Base-by-base conservation (phyloP, 371 early-diverging fungal genomes). In the Actinomortierella ambigua region DNA sequence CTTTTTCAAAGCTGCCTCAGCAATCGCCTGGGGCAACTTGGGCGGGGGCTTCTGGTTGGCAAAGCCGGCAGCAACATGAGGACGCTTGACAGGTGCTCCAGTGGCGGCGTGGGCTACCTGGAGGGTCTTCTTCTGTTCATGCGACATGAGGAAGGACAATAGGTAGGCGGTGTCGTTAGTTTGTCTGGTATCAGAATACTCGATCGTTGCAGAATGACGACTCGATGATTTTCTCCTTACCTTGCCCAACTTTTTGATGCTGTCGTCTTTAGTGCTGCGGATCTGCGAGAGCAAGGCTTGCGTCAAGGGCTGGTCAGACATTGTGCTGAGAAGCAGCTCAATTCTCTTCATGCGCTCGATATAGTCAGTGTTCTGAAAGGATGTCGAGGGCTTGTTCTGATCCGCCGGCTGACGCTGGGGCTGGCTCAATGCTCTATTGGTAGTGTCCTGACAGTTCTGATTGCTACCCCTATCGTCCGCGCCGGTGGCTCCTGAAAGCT, bases 21-120 rank as follows among this genome's bases (percentile, higher is more conserved):
- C 68, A 17, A 73, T 57, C 0, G 75, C 75, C 47, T 73, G 75
- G 3, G 75, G 75, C 39, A 73, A 44, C 17, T 73, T 73, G n/a
- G 75, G 75, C 41, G 75, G 75, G 13, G 75, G 73, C 22, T 73
- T 73, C 23, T 73, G 75, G 13, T 67, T 67, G 3, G 66, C 75
- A 29, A 73, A 73, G 15, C 75, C 75, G 0, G 75, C 75, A 14
- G 75, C 75, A 1, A 73, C 75, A 43, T 73, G 75, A 13, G 75
- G 75, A 13, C 75, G 60, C 46, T 73, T 73, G 20, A 61, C 57
- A 23, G 50, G 26, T n/a, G 27, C 18, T 2, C 64, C 63, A 4
- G 53, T 55, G 34, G 24, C 34, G 11, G 34, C 34, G 7, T 34
- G 34, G 4, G 34, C 34, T 6, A 11, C 34, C 34, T 34, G 4